Evolutionary conservation across 1,284 basidiomycete species (phyloP), one percentile per base, ranked within the genome.

Genomic region (Leccinum griseonigrum): DNA sequence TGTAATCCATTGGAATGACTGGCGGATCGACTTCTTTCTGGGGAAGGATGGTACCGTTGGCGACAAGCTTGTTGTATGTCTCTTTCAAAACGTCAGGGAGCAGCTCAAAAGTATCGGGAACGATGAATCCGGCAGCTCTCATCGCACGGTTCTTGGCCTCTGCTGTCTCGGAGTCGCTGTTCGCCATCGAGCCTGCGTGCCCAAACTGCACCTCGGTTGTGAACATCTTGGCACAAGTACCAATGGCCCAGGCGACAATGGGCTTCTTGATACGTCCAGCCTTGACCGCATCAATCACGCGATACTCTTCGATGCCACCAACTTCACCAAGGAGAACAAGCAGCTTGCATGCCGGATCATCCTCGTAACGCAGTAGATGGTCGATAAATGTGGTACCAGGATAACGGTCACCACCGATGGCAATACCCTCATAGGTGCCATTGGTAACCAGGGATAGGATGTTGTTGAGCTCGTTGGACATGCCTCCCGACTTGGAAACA

Each of bases 391-490:
- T 98, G 52, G 95, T 94, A 60, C 95, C 94, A 56, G 97, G 97
- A 85, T 99, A 99, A 67, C 97, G 93, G 78, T 99, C 97, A 83
- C 97, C 97, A 75, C 97, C 97, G 70, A 99, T 99, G 76, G 97
- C 97, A 75, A 99, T 97, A 85, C 97, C 97, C 84, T 99, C 97
- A 81, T 98, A 99, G 66, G 95, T 97, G 72, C 97, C 97, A 82
- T 99, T 96, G 76, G 96, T 98, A 75, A 93, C 90, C 75, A 97
- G 86, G 54, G 95, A 96, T 67, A 99, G 90, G 75, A 99, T 99
- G 85, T 98, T 99, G 92, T 99, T 98, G 71, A 99, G 84, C 81
- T 99, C 97, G 84, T 99, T 99, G 70, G 97, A 99, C 97, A 99
- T 99, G 78, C 97, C 97, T 69, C 97, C 97, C 13, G 97, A 98